Conservation (phyloP, 1,284 basidiomycete genomes). For the Xerocomus amazonicus region DNA sequence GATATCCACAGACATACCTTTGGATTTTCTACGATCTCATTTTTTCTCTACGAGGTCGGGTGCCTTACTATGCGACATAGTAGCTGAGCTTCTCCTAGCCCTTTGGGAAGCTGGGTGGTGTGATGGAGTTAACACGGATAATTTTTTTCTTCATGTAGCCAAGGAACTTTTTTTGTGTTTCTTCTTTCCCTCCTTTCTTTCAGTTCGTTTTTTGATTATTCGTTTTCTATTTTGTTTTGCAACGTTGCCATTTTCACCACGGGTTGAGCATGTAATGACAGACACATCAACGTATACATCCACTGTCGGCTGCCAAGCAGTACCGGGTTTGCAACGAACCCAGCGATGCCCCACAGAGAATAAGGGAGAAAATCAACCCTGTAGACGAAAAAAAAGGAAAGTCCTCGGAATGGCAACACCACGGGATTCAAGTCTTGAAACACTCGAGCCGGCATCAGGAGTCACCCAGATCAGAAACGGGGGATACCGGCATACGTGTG, state of each 20-base stretch:
- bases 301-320: not conserved
- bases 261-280: conserved; percentile 5
- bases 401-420: too few relatives aligned
- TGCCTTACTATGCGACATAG: conserved; percentile 6
- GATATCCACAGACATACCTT: conserved; percentile 23
- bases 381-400: too few relatives aligned
- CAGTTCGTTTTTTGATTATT: conserved; percentile 29
- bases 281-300: conserved; percentile 6
- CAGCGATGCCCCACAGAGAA: not conserved
- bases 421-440: too few relatives aligned
- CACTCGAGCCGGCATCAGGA: too few relatives aligned
- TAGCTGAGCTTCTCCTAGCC: conserved; percentile 1
- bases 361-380: not conserved
- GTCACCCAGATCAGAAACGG: too few relatives aligned
- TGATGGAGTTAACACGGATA: conserved; percentile 29
- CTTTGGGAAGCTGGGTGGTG: conserved; percentile 3
- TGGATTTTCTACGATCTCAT: conserved; percentile 21
- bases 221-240: conserved; percentile 34
- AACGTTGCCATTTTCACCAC: conserved; percentile 7
- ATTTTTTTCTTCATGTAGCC: conserved; percentile 25
- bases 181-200: not conserved
- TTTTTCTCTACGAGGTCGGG: conserved; percentile 11
- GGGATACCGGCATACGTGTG: too few relatives aligned
- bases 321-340: not conserved
- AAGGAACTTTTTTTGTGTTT: conserved; percentile 12